Percentiles rank a stretch among this genome's conserved stretches.
phyloP scores from a whole-genome alignment of 306 rosid species.

The Dalbergia cultrata region DNA sequence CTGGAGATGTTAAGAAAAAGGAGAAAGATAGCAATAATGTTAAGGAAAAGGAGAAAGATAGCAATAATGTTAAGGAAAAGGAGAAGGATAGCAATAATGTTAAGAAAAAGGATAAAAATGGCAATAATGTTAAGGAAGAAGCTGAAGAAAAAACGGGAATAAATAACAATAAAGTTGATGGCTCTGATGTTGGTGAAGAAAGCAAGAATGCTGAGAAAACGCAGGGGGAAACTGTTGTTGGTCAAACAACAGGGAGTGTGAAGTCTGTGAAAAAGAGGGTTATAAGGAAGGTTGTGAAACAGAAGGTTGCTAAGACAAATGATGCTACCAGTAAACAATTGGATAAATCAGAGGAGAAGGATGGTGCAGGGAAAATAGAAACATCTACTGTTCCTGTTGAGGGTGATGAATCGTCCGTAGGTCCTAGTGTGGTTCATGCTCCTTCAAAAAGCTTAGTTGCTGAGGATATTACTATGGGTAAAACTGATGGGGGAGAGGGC shows the following conservation, averaged over 20 bases:
- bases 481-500: conserved; percentile 52
- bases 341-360: conserved; percentile 60
- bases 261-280: conserved; percentile 85
- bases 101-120: conserved; percentile 62
- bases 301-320: conserved; percentile 68
- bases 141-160: conserved; percentile 57
- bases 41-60: not conserved
- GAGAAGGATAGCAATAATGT: conserved; percentile 63
- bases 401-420: conserved; percentile 59
- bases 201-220: conserved; percentile 59
- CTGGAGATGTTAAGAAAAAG: conserved; percentile 60
- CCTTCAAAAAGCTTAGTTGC: conserved; percentile 49
- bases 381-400: conserved; percentile 52
- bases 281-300: conserved; percentile 85
- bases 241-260: conserved; percentile 59
- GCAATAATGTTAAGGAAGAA: conserved; percentile 59
- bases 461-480: conserved; percentile 54
- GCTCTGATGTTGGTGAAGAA: conserved; percentile 52
- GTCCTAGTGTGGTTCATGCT: conserved; percentile 54
- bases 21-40: conserved; percentile 56
- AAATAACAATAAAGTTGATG: conserved; percentile 56
- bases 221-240: conserved; percentile 54
- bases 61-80: conserved; percentile 54
- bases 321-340: conserved; percentile 57
- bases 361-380: conserved; percentile 50